Conservation (phyloP, 2,329 filamentous ascomycete species). For the Elsinoe perseae region DNA sequence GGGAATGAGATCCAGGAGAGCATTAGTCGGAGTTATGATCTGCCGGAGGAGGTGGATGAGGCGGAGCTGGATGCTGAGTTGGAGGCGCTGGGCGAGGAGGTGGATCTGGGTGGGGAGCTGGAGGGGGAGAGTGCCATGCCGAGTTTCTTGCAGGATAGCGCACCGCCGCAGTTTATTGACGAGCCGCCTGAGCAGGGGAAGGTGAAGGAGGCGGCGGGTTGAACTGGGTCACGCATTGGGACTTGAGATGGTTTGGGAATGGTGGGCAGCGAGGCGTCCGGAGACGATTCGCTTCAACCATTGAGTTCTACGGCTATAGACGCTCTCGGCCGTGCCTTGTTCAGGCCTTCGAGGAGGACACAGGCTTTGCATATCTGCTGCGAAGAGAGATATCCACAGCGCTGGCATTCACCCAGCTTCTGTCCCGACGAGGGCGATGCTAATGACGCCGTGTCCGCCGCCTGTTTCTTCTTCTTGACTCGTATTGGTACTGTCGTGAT, state of each 20-base stretch:
- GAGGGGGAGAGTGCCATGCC: slow-evolving; percentile 51
- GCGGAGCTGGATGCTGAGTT: slow-evolving; percentile 91
- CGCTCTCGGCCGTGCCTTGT: slow-evolving; percentile 55
- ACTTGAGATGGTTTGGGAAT: neutral
- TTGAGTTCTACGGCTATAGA: slow-evolving; percentile 29
- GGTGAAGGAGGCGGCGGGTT: slow-evolving; percentile 66
- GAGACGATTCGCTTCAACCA: slow-evolving; percentile 5
- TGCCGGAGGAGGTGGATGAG: slow-evolving; percentile 96
- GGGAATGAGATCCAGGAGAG: slow-evolving; percentile 98
- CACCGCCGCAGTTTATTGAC: slow-evolving; percentile 82
- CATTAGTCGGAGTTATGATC: slow-evolving; percentile 80
- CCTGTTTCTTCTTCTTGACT: slow-evolving; percentile 28
- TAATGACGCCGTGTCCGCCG: neutral
- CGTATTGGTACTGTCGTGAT: slow-evolving; percentile 24
- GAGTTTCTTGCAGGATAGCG: slow-evolving; percentile 72
- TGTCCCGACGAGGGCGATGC: slow-evolving; percentile 30
- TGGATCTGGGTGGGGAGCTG: slow-evolving; percentile 67
- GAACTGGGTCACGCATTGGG: neutral
- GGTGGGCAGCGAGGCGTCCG: slow-evolving; percentile 9
- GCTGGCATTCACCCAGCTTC: slow-evolving; percentile 72
- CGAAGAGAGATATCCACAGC: slow-evolving; percentile 92
- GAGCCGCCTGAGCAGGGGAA: slow-evolving; percentile 71
- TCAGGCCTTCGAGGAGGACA: slow-evolving; percentile 77
- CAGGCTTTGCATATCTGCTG: slow-evolving; percentile 93
- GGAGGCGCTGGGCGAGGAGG: slow-evolving; percentile 87